Percentiles rank a stretch among this genome's conserved stretches.
phyloP scores from a whole-genome alignment of 208 protist species.

The Crithidia brevicula region DNA sequence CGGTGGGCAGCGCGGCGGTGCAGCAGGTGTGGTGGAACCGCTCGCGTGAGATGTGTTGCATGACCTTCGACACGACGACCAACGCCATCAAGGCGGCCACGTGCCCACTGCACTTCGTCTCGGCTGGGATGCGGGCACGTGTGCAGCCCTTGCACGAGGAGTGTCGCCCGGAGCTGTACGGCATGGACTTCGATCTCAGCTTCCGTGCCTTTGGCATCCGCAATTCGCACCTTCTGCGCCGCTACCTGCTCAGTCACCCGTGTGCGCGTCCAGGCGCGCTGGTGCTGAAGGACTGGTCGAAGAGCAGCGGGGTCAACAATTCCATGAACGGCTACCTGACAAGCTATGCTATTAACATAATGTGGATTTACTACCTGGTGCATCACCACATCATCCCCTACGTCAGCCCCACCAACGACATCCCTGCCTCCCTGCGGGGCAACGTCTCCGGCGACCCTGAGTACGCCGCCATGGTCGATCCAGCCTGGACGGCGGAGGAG shows the following conservation, averaged over 20 bases:
- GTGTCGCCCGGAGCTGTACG: constrained; percentile 80
- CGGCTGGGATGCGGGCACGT: constrained; percentile 54
- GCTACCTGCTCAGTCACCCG: constrained; percentile 81
- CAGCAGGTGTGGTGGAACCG: constrained; percentile 92
- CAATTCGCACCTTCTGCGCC: constrained; percentile 84
- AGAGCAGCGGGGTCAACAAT: constrained; percentile 91
- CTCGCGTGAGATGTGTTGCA: constrained; percentile 61
- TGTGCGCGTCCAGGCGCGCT: constrained; percentile 83
- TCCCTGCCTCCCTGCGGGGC: constrained; percentile 60
- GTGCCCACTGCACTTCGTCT: constrained; percentile 50
- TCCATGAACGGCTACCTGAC: constrained; percentile 90
- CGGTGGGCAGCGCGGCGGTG: constrained; percentile 52
- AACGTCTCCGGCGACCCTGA: constrained; percentile 41
- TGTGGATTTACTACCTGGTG: constrained; percentile 94
- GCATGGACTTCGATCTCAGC: constrained; percentile 91
- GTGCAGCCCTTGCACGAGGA: constrained; percentile 86
- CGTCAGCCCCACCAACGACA: constrained; percentile 73
- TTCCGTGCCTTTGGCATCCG: constrained; percentile 91
- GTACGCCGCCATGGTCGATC: constrained; percentile 70
- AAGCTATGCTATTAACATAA: constrained; percentile 91
- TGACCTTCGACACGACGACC: constrained; percentile 72
- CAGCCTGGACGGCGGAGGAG: constrained; percentile 29
- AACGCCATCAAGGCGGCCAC: constrained; percentile 66
- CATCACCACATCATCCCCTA: constrained; percentile 74
- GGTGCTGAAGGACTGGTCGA: constrained; percentile 93